Conservation (phyloP, 2,329 filamentous ascomycete genomes). For the Curvularia lunata region DNA sequence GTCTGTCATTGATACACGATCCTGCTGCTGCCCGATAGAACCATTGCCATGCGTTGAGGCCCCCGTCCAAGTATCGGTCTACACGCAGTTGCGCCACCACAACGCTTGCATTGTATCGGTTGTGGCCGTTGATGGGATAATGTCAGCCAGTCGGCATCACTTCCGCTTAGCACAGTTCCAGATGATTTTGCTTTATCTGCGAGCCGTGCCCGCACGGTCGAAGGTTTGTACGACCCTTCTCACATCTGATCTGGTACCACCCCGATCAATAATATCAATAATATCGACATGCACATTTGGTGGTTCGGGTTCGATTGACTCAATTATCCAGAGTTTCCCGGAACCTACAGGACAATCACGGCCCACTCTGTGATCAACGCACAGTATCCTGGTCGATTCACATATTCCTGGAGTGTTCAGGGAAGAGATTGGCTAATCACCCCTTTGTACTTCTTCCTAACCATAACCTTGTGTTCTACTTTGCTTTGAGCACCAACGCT, state of each 20-base stretch:
- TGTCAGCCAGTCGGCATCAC: conserved; percentile 30
- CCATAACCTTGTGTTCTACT: conserved; percentile 27
- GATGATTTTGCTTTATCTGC: conserved; percentile 33
- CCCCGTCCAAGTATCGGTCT: conserved; percentile 27
- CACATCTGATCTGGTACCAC: conserved; percentile 41
- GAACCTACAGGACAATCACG: conserved; percentile 31
- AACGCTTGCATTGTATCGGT: conserved; percentile 36
- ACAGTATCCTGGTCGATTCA: conserved; percentile 33
- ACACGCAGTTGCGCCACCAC: conserved; percentile 38
- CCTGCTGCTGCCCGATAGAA: conserved; percentile 20
- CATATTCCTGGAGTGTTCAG: conserved; percentile 30
- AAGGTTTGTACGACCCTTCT: conserved; percentile 39
- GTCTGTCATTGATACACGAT: conserved; percentile 14
- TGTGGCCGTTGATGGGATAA: conserved; percentile 24
- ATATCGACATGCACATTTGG: conserved; percentile 40
- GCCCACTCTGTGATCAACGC: conserved; percentile 34
- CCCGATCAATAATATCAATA: conserved; percentile 37
- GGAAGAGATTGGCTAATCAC: conserved; percentile 24
- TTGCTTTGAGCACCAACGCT: conserved; percentile 21
- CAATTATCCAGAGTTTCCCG: conserved; percentile 21
- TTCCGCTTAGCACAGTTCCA: conserved; percentile 10
- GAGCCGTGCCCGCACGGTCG: conserved; percentile 33
- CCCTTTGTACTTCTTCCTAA: conserved; percentile 20
- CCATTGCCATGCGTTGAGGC: conserved; percentile 27
- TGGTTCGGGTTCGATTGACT: conserved; percentile 29